phyloP scores from a whole-genome alignment of 2,329 filamentous ascomycete genomes.

The Colletotrichum orchidophilum region DNA sequence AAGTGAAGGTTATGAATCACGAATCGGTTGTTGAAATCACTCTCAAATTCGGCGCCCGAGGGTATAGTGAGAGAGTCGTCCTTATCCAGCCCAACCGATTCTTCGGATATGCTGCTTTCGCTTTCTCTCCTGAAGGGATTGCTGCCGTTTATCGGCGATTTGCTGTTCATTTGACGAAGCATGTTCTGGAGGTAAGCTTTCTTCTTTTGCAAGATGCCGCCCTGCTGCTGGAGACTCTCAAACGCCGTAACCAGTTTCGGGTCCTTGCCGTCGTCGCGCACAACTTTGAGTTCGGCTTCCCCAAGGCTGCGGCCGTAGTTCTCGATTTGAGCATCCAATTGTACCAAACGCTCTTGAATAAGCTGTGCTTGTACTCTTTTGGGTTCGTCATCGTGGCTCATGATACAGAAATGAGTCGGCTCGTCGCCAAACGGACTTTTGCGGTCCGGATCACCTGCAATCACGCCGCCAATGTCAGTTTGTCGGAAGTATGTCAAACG shows the following conservation, averaged over 20 bases:
- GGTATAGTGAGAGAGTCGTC: constrained; percentile 70
- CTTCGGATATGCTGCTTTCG: constrained; percentile 40
- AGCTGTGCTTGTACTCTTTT: constrained; percentile 87
- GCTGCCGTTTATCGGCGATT: constrained; percentile 41
- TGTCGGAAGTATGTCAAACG: constrained; percentile 97
- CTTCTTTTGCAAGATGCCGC: constrained; percentile 65
- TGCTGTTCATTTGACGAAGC: constrained; percentile 58
- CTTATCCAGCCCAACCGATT: constrained; percentile 61
- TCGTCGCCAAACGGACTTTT: constrained; percentile 94
- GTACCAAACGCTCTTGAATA: constrained; percentile 81
- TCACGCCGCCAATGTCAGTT: constrained; percentile 87
- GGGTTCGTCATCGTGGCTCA: constrained; percentile 90
- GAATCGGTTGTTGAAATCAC: constrained; percentile 97
- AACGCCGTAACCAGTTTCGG: constrained; percentile 64
- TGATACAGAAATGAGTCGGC: constrained; percentile 92
- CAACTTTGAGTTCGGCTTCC: constrained; percentile 77
- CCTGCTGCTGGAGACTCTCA: constrained; percentile 67
- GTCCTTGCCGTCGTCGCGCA: constrained; percentile 60
- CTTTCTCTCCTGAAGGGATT: constrained; percentile 38
- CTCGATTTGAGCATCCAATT: constrained; percentile 80
- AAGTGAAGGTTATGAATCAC: constrained; percentile 97
- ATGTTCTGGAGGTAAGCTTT: constrained; percentile 67
- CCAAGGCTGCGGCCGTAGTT: constrained; percentile 77
- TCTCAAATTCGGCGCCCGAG: constrained; percentile 82
- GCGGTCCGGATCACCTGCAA: constrained; percentile 81